phyloP scores from a whole-genome alignment of 176 grass and related monocot genomes.

The Puccinellia tenuiflora region DNA sequence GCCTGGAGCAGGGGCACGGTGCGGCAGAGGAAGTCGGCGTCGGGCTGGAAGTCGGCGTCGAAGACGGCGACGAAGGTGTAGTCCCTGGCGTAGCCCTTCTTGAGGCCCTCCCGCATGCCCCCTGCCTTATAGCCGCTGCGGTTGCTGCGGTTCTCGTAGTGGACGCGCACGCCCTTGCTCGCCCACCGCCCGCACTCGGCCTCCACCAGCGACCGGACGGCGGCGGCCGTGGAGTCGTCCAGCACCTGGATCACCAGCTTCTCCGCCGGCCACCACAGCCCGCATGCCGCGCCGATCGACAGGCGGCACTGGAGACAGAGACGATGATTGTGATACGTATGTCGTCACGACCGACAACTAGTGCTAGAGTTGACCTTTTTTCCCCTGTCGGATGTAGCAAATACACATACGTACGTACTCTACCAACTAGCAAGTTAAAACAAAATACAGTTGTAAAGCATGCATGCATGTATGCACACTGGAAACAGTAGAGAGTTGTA shows the following conservation, averaged over 20 bases:
- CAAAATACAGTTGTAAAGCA: not conserved
- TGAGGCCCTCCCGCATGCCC: constrained; percentile 75
- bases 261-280: constrained; percentile 51
- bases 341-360: too few species aligned
- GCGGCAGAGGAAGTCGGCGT: constrained; percentile 56
- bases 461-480: not conserved
- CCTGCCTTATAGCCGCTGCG: constrained; percentile 86
- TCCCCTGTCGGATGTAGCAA: not conserved
- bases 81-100: constrained; percentile 48
- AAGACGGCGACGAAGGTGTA: constrained; percentile 72
- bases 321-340: too few species aligned
- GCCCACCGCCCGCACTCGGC: constrained; percentile 70
- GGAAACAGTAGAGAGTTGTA: too few species aligned
- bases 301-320: constrained; percentile 36
- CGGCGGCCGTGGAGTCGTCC: constrained; percentile 67
- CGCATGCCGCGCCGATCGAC: constrained; percentile 72
- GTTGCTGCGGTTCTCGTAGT: constrained; percentile 70
- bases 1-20: constrained; percentile 46
- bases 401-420: too few species aligned
- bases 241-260: constrained; percentile 75
- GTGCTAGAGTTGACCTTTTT: not conserved
- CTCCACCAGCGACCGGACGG: constrained; percentile 41
- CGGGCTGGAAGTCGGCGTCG: constrained; percentile 85
- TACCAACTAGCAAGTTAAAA: not conserved
- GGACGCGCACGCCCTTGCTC: constrained; percentile 50